Evolutionary conservation across 345 rosid genomes (phyloP).

Genomic region (Toxicodendron radicans): DNA sequence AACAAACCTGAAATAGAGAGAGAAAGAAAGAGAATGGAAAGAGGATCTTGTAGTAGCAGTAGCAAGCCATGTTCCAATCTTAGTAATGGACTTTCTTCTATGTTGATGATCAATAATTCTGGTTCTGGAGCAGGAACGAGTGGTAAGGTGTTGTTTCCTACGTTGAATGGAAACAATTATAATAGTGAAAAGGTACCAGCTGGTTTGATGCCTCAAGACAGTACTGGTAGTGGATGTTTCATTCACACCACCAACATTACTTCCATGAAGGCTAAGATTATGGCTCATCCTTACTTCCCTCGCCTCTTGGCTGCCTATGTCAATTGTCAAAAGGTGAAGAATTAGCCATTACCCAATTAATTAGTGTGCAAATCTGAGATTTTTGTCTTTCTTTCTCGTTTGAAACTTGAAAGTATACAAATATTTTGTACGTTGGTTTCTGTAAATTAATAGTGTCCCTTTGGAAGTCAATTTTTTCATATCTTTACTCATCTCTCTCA

Average conservation of each 20-base stretch:
- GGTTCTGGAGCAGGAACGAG: neutral
- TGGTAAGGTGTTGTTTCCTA: constrained; percentile 2
- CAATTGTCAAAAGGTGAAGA: constrained; percentile 46
- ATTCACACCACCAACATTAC: constrained; percentile 22
- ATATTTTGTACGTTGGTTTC: neutral
- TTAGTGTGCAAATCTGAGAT: neutral
- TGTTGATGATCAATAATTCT: constrained; percentile 26
- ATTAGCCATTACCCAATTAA: neutral
- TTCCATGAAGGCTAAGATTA: constrained; percentile 36
- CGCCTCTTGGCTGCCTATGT: constrained; percentile 43
- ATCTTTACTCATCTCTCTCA: neutral
- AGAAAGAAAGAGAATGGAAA: constrained; percentile 27
- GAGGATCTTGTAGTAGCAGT: constrained; percentile 29
- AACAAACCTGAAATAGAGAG: neutral
- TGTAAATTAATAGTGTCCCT: neutral
- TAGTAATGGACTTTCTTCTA: constrained; percentile 23
- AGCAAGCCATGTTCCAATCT: constrained; percentile 7
- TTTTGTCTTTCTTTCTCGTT: neutral
- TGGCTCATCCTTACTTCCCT: constrained; percentile 46
- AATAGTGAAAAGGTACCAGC: neutral
- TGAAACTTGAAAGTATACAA: neutral
- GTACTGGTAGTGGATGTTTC: constrained; percentile 28
- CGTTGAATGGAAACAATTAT: neutral
- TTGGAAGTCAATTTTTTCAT: neutral
- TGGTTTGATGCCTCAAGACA: constrained; percentile 19